Base-by-base conservation (phyloP, 2,329 filamentous ascomycete genomes). In the Cryphonectria carpinicola region DNA sequence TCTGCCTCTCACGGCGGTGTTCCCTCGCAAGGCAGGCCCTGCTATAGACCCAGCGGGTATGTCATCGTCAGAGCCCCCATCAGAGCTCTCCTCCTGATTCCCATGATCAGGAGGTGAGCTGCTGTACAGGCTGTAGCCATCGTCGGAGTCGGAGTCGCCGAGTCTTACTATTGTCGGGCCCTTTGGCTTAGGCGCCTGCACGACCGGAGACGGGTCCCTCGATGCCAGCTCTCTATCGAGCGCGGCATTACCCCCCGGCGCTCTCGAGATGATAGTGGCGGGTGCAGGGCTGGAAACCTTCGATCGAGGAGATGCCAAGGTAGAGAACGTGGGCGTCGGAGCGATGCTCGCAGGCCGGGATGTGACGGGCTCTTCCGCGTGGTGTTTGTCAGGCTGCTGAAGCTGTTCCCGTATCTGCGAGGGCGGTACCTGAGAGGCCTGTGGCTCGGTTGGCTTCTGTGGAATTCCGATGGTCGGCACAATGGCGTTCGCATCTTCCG, bases 91-190 rank as follows among this genome's bases (percentile, higher is more conserved):
- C 73, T 76, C 37, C 70, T 72, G 17, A 32, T 46, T 22, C n/a
- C n/a, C 61, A 14, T 75, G 73, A 19, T 56, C 64, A 49, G 69
- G 69, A 17, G 60, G 63, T 2, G 64, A 61, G 10, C 49, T 62
- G 22, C 69, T 67, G 43, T 70, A 70, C 13, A 72, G 70, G 63
- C 65, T 71, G 63, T 69, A 71, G 19, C 67, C 72, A 17, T 75
- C 74, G 32, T 77, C 76, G 3, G 76, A n/a, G 14, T 76, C 66
- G 5, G 70, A 76, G 3, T 76, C 75, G 13, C 75, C 72, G 39
- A 82, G 75, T 32, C 80, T 74, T 32, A 82, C 79, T 13, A 81
- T 73, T 0, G 80, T 81, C 13, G 77, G 78, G 14, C 76, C 77
- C 22, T 75, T 52, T 13, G 73, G 73, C 62, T 69, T 72, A 13